These are phyloP conservation scores for Wickerhamiella azyma DNA, from an alignment of 805 yeast genomes.

Conservation along the genomic window DNA sequence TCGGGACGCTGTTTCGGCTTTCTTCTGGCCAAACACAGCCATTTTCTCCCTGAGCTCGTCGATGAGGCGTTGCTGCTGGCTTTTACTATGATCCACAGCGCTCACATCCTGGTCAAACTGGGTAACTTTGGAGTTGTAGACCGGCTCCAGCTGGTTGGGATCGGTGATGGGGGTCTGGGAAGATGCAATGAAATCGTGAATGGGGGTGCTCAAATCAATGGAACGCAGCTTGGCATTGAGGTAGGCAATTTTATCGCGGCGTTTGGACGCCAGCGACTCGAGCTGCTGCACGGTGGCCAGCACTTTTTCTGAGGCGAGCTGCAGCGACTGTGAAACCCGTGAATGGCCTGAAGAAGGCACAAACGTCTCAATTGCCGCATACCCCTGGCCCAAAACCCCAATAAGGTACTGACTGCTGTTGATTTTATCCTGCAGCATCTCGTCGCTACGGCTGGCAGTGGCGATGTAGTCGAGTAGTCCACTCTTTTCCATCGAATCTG, in stretches of 20 bases:
- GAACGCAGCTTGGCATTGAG: background rate
- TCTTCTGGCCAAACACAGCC: constrained; percentile 18
- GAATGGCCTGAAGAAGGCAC: constrained; percentile 1
- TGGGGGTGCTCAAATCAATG: constrained; percentile 6
- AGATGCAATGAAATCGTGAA: background rate
- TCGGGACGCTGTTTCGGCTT: constrained; percentile 24
- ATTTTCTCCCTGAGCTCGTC: background rate
- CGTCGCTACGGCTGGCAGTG: constrained; percentile 7
- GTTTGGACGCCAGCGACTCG: background rate
- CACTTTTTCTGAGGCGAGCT: background rate
- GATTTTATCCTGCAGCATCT: constrained; percentile 2
- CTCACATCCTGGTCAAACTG: constrained; percentile 13
- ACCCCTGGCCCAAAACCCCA: constrained; percentile 2
- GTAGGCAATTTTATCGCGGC: background rate
- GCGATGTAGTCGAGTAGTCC: constrained; percentile 2
- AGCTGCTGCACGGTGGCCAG: constrained; percentile 1
- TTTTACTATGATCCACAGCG: constrained; percentile 25
- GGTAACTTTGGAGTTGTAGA: constrained; percentile 4
- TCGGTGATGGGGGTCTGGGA: background rate
- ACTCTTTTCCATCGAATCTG: constrained; percentile 21
- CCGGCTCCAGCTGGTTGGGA: constrained; percentile 12
- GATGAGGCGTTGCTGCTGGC: background rate
- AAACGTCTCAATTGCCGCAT: constrained; percentile 3
- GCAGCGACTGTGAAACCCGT: background rate
- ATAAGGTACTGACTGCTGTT: background rate